A percentile compares a stretch with the other conserved stretches of the same genome.
phyloP scores from a whole-genome alignment of 169 alveolate genomes.

The Plasmodium falciparum region DNA sequence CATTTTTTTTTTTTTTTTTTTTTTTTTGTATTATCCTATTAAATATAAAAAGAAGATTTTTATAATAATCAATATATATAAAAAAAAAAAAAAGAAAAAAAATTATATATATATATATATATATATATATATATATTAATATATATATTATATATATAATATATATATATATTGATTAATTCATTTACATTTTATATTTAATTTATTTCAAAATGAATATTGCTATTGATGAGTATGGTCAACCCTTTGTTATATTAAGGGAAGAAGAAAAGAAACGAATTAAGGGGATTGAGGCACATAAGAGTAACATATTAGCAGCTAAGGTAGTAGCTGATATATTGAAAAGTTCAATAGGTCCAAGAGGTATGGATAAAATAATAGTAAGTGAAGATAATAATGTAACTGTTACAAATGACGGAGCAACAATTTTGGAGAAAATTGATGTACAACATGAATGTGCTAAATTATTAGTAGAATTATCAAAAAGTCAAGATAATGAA shows the following conservation, averaged over 20 bases:
- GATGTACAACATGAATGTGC: slow-evolving; percentile 98
- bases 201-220: slow-evolving; percentile 84
- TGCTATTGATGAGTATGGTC: slow-evolving; percentile 98
- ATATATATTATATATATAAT: neutral
- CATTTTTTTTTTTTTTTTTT: too few species aligned
- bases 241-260: slow-evolving; percentile 97
- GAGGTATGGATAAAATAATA: slow-evolving; percentile 99
- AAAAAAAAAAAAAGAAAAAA: too few species aligned
- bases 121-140: neutral
- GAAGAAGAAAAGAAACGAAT: slow-evolving; percentile 97
- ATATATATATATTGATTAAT: neutral
- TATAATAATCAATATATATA: too few species aligned
- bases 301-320: slow-evolving; percentile 98
- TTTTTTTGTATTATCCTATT: too few species aligned
- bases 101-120: neutral
- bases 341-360: slow-evolving; percentile 98
- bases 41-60: too few species aligned
- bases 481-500: slow-evolving; percentile 99
- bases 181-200: too few species aligned
- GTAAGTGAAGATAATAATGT: slow-evolving; percentile 99
- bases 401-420: slow-evolving; percentile 98
- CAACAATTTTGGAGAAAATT: slow-evolving; percentile 96
- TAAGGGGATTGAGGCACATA: slow-evolving; percentile 98
- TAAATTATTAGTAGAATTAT: slow-evolving; percentile 97
- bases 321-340: slow-evolving; percentile 96